Conservation (phyloP, 169 alveolate species). For the Besnoitia besnoiti region DNA sequence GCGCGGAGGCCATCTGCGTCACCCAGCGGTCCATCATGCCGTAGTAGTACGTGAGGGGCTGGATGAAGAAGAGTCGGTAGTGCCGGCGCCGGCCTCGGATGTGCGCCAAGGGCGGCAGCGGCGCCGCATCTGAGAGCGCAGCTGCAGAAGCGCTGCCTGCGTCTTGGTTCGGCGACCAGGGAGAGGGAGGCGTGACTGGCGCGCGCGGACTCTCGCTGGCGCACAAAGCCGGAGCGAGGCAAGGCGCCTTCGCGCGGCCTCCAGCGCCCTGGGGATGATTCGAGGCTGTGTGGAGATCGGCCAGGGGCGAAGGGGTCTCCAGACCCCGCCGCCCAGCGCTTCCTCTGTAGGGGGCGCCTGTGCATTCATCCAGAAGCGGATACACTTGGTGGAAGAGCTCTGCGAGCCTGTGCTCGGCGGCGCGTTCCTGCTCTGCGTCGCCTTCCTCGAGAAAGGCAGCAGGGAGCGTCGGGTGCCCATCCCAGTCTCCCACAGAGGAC, state of each 20-base stretch:
- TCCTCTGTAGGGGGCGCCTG: too few species aligned
- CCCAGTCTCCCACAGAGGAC: too few species aligned
- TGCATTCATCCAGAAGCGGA: neutral
- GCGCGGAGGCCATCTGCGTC: neutral
- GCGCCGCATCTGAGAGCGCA: neutral
- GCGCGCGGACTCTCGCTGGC: too few species aligned
- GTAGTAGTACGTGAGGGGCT: neutral
- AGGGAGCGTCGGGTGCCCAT: too few species aligned
- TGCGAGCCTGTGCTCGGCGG: neutral
- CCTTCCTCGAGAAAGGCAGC: neutral
- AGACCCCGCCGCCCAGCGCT: too few species aligned
- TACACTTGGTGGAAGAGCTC: neutral
- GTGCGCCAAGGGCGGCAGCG: neutral
- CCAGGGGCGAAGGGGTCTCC: too few species aligned
- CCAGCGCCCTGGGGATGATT: too few species aligned
- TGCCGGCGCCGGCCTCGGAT: neutral
- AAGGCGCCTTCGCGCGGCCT: too few species aligned
- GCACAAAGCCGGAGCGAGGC: too few species aligned
- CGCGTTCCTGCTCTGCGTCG: neutral
- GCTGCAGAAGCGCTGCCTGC: neutral
- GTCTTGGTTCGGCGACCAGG: too few species aligned
- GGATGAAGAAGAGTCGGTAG: neutral
- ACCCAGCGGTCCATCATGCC: neutral
- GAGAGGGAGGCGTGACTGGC: too few species aligned
- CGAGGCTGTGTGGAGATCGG: too few species aligned